Conservation (phyloP, 805 yeast genomes). For the Ogataea ramenticola region DNA sequence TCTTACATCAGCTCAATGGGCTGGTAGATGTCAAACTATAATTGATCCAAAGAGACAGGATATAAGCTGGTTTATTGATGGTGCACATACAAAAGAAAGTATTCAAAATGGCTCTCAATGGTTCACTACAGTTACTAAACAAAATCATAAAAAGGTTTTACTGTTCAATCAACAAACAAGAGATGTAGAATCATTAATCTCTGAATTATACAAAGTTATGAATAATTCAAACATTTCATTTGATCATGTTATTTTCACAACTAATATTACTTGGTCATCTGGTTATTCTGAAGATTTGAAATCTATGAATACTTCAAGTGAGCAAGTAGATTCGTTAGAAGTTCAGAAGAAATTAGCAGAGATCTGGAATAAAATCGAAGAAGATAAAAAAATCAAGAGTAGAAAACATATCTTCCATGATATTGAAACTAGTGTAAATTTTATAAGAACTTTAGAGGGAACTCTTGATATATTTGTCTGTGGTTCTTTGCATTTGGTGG, state of each 20-base stretch:
- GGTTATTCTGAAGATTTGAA: constrained; percentile 84
- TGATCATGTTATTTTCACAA: constrained; percentile 77
- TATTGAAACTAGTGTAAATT: constrained; percentile 66
- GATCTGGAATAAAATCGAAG: constrained; percentile 59
- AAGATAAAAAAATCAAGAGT: constrained; percentile 29
- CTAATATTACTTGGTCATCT: constrained; percentile 85
- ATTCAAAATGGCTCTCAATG: constrained; percentile 75
- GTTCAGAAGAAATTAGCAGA: constrained; percentile 74
- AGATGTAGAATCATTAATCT: constrained; percentile 64
- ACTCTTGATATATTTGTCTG: constrained; percentile 77
- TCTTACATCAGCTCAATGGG: constrained; percentile 69
- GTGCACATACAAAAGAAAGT: constrained; percentile 93
- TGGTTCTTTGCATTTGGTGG: constrained; percentile 91
- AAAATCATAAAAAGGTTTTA: constrained; percentile 37
- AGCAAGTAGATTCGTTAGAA: constrained; percentile 67
- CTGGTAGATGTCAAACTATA: constrained; percentile 89
- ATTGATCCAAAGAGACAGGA: constrained; percentile 29
- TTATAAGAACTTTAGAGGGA: constrained; percentile 39
- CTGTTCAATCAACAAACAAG: constrained; percentile 93
- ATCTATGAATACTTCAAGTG: constrained; percentile 76
- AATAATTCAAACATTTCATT: constrained; percentile 37
- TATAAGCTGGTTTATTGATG: constrained; percentile 82
- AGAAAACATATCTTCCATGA: constrained; percentile 51
- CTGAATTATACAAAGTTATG: constrained; percentile 39
- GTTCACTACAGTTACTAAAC: constrained; percentile 43